Percentiles rank a stretch among this genome's conserved stretches.
Evolutionary conservation across 352 stramenopile genomes (phyloP).

Genomic region (Phytophthora tentaculata): DNA sequence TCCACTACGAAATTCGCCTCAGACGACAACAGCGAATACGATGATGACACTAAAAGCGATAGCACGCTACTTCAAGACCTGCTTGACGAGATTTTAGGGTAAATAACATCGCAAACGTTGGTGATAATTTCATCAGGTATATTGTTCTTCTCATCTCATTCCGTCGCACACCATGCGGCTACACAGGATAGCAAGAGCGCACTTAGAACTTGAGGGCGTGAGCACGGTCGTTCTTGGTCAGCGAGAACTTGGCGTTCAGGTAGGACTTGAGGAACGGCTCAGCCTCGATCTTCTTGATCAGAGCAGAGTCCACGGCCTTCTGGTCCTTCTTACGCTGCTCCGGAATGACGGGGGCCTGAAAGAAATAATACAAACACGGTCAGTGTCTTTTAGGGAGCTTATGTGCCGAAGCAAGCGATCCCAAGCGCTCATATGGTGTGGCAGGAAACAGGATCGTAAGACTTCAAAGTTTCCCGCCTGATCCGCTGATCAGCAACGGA

Average conservation of each 20-base stretch:
- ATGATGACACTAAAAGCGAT: conserved; percentile 35
- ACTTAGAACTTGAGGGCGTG: conserved; percentile 99
- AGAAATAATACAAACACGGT: conserved; percentile 13
- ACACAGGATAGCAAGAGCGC: conserved; percentile 31
- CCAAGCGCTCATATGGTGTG: conserved; percentile 84
- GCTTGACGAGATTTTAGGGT: conserved; percentile 71
- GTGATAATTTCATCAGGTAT: conserved; percentile 73
- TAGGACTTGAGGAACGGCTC: conserved; percentile 98
- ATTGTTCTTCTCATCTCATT: conserved; percentile 47
- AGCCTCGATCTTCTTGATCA: conserved; percentile 87
- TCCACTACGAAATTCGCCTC: conserved; percentile 36
- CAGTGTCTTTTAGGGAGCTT: conserved; percentile 79
- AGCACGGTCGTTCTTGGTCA: conserved; percentile 97
- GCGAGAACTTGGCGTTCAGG: conserved; percentile 98
- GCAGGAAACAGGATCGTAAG: conserved; percentile 6
- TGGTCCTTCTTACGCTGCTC: conserved; percentile 99
- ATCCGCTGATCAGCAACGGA: conserved; percentile 17
- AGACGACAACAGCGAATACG: conserved; percentile 36
- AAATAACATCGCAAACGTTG: background rate
- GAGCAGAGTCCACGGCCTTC: conserved; percentile 95
- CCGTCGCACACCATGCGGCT: conserved; percentile 29
- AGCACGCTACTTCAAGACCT: conserved; percentile 71
- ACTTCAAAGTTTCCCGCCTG: conserved; percentile 8
- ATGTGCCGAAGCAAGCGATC: conserved; percentile 87
- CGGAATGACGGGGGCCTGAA: conserved; percentile 91